A percentile compares a stretch with the other conserved stretches of the same genome.
phyloP scores from a whole-genome alignment of 2,329 filamentous ascomycete species.

The Alternaria panax region DNA sequence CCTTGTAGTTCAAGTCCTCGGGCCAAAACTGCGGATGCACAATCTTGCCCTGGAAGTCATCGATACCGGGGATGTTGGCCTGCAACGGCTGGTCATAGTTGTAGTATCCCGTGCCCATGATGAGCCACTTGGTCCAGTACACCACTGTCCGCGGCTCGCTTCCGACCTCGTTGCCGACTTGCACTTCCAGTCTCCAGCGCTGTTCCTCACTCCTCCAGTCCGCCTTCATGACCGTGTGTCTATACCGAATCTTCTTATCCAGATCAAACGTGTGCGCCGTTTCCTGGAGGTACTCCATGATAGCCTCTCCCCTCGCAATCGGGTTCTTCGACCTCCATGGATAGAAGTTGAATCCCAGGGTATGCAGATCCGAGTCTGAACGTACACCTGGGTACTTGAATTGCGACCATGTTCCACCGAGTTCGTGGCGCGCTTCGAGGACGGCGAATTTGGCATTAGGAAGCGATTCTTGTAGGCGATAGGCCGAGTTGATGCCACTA shows the following conservation, averaged over 20 bases:
- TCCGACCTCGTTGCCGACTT: constrained; percentile 21
- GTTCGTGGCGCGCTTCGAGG: constrained; percentile 69
- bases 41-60: constrained; percentile 68
- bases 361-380: constrained; percentile 59
- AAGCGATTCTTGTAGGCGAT: constrained; percentile 69
- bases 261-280: constrained; percentile 55
- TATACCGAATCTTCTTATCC: constrained; percentile 55
- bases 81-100: constrained; percentile 71
- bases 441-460: constrained; percentile 68
- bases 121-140: constrained; percentile 59
- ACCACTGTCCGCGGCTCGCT: constrained; percentile 46
- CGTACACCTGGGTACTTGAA: constrained; percentile 78
- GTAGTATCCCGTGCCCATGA: constrained; percentile 75
- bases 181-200: constrained; percentile 53
- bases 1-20: constrained; percentile 67
- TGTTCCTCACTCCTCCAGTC: constrained; percentile 59
- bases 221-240: constrained; percentile 51
- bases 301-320: constrained; percentile 56
- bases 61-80: constrained; percentile 70
- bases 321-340: constrained; percentile 66
- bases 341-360: constrained; percentile 70
- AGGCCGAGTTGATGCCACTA: constrained; percentile 77
- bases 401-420: constrained; percentile 82
- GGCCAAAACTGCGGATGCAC: constrained; percentile 83
- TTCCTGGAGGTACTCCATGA: constrained; percentile 54